Evolutionary conservation across 1,284 basidiomycete genomes (phyloP).

Genomic region (Blastosporella zonata): DNA sequence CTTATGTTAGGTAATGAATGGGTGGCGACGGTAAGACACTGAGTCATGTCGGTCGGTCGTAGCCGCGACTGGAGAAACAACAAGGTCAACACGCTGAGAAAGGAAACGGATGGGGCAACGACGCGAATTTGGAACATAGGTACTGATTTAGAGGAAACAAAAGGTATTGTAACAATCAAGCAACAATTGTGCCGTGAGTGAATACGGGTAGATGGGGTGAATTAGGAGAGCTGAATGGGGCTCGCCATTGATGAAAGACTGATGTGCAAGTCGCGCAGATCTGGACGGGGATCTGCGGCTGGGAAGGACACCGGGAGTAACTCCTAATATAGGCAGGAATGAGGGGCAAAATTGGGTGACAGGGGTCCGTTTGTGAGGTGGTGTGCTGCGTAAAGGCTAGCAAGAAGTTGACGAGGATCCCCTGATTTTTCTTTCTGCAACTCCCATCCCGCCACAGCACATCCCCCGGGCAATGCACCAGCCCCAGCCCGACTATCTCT

Average conservation of each 20-base stretch:
- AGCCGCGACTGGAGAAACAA: neutral
- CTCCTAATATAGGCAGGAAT: constrained; percentile 5
- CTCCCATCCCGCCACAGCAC: constrained; percentile 11
- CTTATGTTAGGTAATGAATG: constrained; percentile 3
- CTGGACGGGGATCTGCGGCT: neutral
- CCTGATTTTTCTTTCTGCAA: constrained; percentile 28
- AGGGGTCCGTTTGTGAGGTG: constrained; percentile 14
- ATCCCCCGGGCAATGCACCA: constrained; percentile 32
- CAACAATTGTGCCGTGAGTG: neutral
- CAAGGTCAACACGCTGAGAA: no score
- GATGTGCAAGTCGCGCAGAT: neutral
- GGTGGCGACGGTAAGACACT: constrained; percentile 6
- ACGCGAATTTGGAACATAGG: neutral
- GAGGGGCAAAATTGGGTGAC: constrained; percentile 15
- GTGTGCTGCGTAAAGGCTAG: constrained; percentile 20
- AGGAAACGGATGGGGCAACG: neutral
- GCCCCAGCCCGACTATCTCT: constrained; percentile 1
- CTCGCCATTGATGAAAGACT: neutral
- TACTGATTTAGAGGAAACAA: no score
- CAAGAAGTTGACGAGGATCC: constrained; percentile 9
- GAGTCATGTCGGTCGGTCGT: neutral
- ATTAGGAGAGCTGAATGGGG: no score
- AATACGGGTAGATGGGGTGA: neutral
- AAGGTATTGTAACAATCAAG: neutral
- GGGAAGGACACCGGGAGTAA: constrained; percentile 3